Base-by-base conservation (phyloP, 331 rosid genomes). In the Phaseolus coccineus region DNA sequence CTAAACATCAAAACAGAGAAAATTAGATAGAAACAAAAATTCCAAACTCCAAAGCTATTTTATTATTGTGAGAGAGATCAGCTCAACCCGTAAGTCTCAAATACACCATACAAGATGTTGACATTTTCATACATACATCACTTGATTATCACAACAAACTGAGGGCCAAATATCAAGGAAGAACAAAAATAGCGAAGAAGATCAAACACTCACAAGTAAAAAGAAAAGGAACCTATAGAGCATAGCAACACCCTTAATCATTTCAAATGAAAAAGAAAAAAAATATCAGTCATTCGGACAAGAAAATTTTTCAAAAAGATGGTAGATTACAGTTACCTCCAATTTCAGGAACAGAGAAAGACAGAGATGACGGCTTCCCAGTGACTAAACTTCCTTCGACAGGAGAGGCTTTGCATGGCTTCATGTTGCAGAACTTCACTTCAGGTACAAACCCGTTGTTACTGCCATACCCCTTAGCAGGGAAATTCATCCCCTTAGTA, bases 291-390 rank as follows among this genome's bases (percentile, higher is more conserved):
- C 15, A 58, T 64, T 37, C 30, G 4, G 71, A 56, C 13, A 67
- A 2, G 40, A 78, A 40, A 73, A 13, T 0, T 40, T 39, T 50
- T 44, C 52, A 50, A 68, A 6, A 50, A 68, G 68, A 85, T 31
- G 31, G 33, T 67, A 67, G 28, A 50, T 66, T 39, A 37, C 6
- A 52, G 22, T 58, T 76, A 94, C 96, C 93, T 79, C 90, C 88
- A 82, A 83, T 84, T 80, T 89, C 81, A 62, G 92, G 91, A 69
- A 47, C 88, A 48, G 87, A 46, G 61, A 63, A 80, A 3, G 96
- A 77, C 16, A 80, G 11, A 62, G 92, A 74, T 33, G 97, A 71
- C 14, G 87, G 78, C 25, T 59, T 84, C 69, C 93, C 94, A 42
- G 89, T 65, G 53, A 85, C 85, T 78, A 90, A 50, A 80, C 82